These are phyloP conservation scores for Penicillium herquei DNA, from an alignment of 495 filamentous ascomycete genomes.

Conservation along the genomic window DNA sequence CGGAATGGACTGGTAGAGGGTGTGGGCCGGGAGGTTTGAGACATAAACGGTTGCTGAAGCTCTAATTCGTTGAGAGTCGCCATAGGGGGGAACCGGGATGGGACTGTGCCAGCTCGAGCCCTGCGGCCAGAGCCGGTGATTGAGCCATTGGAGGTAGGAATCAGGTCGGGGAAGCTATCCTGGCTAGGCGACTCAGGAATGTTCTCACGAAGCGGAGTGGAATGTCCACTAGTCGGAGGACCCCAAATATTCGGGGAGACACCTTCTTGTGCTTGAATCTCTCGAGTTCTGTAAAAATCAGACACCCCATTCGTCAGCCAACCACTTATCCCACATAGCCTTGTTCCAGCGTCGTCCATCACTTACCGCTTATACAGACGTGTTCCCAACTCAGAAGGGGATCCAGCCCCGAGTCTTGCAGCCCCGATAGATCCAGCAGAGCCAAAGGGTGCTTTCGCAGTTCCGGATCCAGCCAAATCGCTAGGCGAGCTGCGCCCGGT, in stretches of 20 bases:
- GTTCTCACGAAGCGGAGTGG: slow-evolving; percentile 92
- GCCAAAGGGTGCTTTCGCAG: slow-evolving; percentile 74
- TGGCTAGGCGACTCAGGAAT: slow-evolving; percentile 95
- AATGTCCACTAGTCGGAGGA: slow-evolving; percentile 91
- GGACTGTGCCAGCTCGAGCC: slow-evolving; percentile 92
- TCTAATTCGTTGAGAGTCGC: slow-evolving; percentile 58
- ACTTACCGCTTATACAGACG: slow-evolving; percentile 88
- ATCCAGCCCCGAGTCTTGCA: slow-evolving; percentile 86
- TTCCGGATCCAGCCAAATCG: slow-evolving; percentile 67
- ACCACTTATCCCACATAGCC: background rate
- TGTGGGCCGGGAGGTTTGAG: slow-evolving; percentile 83
- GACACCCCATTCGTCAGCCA: slow-evolving; percentile 13
- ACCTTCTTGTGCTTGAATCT: slow-evolving; percentile 97
- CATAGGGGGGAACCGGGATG: slow-evolving; percentile 84
- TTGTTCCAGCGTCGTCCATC: background rate
- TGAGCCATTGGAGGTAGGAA: slow-evolving; percentile 59
- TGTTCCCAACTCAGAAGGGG: slow-evolving; percentile 84
- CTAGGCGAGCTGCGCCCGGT: slow-evolving; percentile 85
- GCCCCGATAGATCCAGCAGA: slow-evolving; percentile 68
- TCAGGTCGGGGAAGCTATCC: slow-evolving; percentile 91
- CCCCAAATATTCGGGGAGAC: slow-evolving; percentile 87
- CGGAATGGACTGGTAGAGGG: slow-evolving; percentile 91
- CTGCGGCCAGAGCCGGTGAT: slow-evolving; percentile 62
- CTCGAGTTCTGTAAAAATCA: slow-evolving; percentile 67
- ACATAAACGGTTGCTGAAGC: slow-evolving; percentile 61